Conservation (phyloP, 1,139 yeast genomes). For the Suhomyces chickasaworum region DNA sequence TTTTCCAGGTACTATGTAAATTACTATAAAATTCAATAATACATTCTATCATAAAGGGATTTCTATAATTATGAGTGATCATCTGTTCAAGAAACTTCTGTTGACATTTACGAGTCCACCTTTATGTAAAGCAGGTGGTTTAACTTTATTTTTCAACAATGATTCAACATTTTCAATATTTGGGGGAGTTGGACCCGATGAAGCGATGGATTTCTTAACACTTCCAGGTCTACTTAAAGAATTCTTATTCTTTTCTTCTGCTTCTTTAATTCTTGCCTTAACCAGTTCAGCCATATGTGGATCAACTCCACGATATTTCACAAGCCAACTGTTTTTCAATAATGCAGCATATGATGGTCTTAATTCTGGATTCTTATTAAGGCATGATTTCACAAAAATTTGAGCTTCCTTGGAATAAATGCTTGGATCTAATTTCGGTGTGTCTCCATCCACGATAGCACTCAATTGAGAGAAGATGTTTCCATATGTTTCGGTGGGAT, state of each 20-base stretch:
- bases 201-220: conserved; percentile 6
- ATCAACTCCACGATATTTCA: conserved; percentile 45
- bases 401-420: conserved; percentile 74
- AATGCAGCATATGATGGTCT: conserved; percentile 84
- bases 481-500: conserved; percentile 90
- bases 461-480: conserved; percentile 90
- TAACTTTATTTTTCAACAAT: conserved; percentile 40
- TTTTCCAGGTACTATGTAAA: neutral
- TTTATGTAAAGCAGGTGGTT: conserved; percentile 47
- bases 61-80: conserved; percentile 1
- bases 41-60: conserved; percentile 7
- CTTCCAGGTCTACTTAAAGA: conserved; percentile 17
- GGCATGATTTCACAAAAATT: conserved; percentile 75
- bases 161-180: conserved; percentile 39
- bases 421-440: conserved; percentile 65
- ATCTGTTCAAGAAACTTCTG: conserved; percentile 16
- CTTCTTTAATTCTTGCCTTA: conserved; percentile 34
- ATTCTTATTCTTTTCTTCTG: conserved; percentile 26
- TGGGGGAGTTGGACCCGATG: conserved; percentile 16
- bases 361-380: conserved; percentile 75
- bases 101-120: conserved; percentile 33
- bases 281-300: conserved; percentile 47
- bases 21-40: conserved; percentile 3
- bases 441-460: conserved; percentile 96
- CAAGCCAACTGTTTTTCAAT: conserved; percentile 81